Evolutionary conservation across 1,284 basidiomycete genomes (phyloP), one percentile per base, ranked within the genome.

Genomic region (Microbotryum scabiosae): DNA sequence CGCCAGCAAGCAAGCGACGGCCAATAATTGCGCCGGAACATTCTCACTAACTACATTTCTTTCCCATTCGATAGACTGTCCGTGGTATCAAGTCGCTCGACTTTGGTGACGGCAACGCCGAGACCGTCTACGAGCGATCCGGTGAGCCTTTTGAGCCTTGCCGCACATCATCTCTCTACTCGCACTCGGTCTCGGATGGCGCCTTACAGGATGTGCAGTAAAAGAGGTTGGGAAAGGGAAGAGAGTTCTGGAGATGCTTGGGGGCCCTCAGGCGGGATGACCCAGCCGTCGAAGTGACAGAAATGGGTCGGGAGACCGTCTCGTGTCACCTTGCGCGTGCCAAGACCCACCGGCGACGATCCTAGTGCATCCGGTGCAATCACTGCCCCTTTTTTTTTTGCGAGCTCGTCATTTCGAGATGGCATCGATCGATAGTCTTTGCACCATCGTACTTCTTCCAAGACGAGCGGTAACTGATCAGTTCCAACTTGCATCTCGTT

Each of bases 81-180:
- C 66, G 71, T 30, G 93, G 94, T 68, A 76, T 97, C 75, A 97
- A 97, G 82, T 96, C 93, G 62, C 87, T 98, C 73, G 88, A 97
- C 82, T 98, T 98, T 78, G 91, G 94, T 69, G 92, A 93, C 70
- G 87, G 87, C 67, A 85, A 94, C 55, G 10, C 30, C 25, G 94
- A 98, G 81, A 84, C 83, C 70, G 92, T 98, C 60, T 98, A 97
- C 78, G 94, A 98, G 82, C 65, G 64, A 10, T 47, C 64, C 25
- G 63, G 65, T 64, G 30, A 48, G 65, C 54, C 45, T 23, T 8
- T 9, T 21, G 23, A 30, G 30, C 30, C 30, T 30, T 9, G 30
- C 30, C 30, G 30, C 36, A 18, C 9, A 18, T 18, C 36, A 41
- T 41, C 49, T 26, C 26, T 51, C 26, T 20, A 10, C 26, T 26